phyloP scores from a whole-genome alignment of 495 filamentous ascomycete genomes.

The Podospora sp. region DNA sequence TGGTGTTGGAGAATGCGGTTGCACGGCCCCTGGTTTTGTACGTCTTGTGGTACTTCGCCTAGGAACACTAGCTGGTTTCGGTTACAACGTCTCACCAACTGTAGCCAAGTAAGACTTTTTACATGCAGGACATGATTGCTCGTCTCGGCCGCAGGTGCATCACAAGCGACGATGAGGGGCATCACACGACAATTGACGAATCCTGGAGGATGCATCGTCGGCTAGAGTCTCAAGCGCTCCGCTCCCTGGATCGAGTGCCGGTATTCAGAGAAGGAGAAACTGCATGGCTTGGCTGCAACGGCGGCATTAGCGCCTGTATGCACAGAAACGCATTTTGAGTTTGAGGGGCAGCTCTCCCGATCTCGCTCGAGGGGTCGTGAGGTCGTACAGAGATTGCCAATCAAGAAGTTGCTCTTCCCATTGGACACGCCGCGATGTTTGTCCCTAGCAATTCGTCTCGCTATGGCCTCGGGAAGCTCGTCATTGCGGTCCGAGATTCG shows the following conservation, averaged over 20 bases:
- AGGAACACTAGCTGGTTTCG: neutral
- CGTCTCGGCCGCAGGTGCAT: neutral
- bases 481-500: neutral
- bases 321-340: neutral
- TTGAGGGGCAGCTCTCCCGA: neutral
- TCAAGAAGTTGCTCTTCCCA: neutral
- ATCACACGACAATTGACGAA: neutral
- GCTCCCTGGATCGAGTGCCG: neutral
- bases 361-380: neutral
- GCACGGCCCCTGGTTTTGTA: neutral
- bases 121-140: conserved; percentile 1
- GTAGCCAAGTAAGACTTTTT: neutral
- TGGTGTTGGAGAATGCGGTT: neutral
- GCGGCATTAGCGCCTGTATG: neutral
- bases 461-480: neutral
- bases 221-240: neutral
- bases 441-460: neutral
- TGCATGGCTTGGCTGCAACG: neutral
- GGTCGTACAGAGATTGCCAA: neutral
- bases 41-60: neutral
- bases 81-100: neutral
- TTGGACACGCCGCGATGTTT: neutral
- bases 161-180: neutral
- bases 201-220: neutral
- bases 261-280: neutral